These are phyloP conservation scores for Dichomitus squalens DNA, from an alignment of 1,284 basidiomycete genomes.

Conservation along the genomic window DNA sequence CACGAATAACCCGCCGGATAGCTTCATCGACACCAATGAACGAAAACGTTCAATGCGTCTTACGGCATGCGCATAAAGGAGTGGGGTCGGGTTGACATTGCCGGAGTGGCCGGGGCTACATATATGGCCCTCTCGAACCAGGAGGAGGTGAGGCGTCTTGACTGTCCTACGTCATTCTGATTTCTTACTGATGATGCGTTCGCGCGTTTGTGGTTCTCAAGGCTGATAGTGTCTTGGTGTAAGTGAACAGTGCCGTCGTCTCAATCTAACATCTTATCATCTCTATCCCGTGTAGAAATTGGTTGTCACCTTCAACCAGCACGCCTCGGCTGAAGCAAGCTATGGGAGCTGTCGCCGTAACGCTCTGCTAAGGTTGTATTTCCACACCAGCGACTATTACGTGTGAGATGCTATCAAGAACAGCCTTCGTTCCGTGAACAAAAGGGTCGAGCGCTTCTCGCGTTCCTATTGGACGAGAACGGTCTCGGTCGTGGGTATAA, in stretches of 20 bases:
- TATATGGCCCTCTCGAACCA: conserved; percentile 7
- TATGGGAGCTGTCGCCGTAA: not conserved
- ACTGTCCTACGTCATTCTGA: conserved; percentile 18
- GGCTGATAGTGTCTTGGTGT: not conserved
- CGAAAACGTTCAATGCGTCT: not conserved
- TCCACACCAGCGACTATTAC: conserved; percentile 14
- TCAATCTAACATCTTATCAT: not conserved
- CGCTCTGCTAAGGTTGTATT: not conserved
- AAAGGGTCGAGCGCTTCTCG: conserved; percentile 13
- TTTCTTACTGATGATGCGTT: conserved; percentile 9
- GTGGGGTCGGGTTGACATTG: conserved; percentile 16
- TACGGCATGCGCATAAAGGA: conserved; percentile 10
- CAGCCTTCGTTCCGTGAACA: conserved; percentile 13
- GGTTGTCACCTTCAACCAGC: not conserved
- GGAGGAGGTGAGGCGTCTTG: not conserved
- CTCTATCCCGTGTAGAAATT: not conserved
- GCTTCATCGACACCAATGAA: not conserved
- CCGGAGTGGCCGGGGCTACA: conserved; percentile 10
- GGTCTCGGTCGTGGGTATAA: conserved; percentile 15
- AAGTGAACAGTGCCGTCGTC: not conserved
- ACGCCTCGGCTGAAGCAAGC: not conserved
- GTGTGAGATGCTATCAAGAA: conserved; percentile 17
- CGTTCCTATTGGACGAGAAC: conserved; percentile 9
- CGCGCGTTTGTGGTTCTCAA: not conserved
- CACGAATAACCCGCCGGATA: too few relatives aligned